Base-by-base conservation (phyloP, 108 stramenopile species). In the Skeletonema costatum region DNA sequence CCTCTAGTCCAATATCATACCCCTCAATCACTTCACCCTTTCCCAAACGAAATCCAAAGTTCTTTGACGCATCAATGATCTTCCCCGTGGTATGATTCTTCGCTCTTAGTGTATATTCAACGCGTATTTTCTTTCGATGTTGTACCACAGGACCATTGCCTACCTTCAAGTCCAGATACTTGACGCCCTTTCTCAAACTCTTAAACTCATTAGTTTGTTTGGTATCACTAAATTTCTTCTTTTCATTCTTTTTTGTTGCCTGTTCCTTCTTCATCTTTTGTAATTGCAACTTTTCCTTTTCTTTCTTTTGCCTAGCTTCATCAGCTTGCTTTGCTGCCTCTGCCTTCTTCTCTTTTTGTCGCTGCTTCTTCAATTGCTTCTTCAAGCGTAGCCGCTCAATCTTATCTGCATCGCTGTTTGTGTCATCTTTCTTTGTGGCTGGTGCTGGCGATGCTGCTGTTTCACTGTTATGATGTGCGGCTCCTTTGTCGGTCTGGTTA, bases 1-100 rank as follows among this genome's bases (percentile, higher is more conserved):
- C 91, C 36, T 66, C 62, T 25, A 93, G 35, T 14, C 90, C 90
- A 17, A 93, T 75, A 68, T 96, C 96, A 90, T 92, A 96, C 0
- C 92, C 95, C 36, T 86, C 58, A 19, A 91, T 86, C 5, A 91
- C 90, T 77, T 91, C 90, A 10, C 90, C 88, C 62, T 80, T 86
- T 17, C 88, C 90, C 1, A 89, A 6, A 21, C 82, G 82, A 73
- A 91, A 91, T 2, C 58, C 56, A 64, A 89, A 89, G 29, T 85
- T 87, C 11, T 80, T 74, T 58, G 77, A 78, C 6, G 80, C 66
- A 68, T 91, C 90, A 6, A 91, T 36, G 19, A 88, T 68, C 50
- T 81, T 78, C 1, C 87, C 85, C 13, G 48, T 73, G 1, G 60
- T 76, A 74, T 80, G 68, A 31, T 48, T 48, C 25, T 76, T 82